phyloP scores from a whole-genome alignment of 352 stramenopile genomes.

The Globisporangium yorkense region DNA sequence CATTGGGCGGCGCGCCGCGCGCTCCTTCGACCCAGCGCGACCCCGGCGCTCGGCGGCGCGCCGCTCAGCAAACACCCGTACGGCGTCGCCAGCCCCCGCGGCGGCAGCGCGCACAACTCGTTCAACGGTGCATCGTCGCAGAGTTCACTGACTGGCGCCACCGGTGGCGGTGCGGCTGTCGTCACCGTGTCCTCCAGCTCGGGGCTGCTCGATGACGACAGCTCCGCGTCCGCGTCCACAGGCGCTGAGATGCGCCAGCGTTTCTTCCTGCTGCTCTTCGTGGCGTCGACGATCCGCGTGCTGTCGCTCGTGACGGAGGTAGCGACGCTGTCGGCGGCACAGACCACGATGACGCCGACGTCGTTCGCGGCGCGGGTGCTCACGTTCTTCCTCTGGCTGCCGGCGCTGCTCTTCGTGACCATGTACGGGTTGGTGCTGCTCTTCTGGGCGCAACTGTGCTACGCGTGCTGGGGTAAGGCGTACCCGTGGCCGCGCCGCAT shows the following conservation, averaged over 20 bases:
- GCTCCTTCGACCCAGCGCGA: slow-evolving; percentile 8
- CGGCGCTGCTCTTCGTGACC: slow-evolving; percentile 77
- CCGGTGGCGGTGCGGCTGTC: neutral
- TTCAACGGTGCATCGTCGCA: slow-evolving; percentile 27
- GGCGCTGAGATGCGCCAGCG: slow-evolving; percentile 70
- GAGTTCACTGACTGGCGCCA: neutral
- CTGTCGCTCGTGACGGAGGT: slow-evolving; percentile 57
- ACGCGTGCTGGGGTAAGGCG: slow-evolving; percentile 70
- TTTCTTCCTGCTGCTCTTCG: slow-evolving; percentile 72
- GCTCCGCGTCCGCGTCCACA: slow-evolving; percentile 46
- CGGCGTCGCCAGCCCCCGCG: slow-evolving; percentile 4
- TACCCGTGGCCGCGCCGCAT: slow-evolving; percentile 66
- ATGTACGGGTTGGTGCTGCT: slow-evolving; percentile 84
- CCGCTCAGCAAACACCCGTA: slow-evolving; percentile 11
- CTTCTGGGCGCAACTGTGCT: slow-evolving; percentile 83
- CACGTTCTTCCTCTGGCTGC: slow-evolving; percentile 66
- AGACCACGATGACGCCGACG: slow-evolving; percentile 26
- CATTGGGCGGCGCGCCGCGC: slow-evolving; percentile 33
- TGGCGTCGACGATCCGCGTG: slow-evolving; percentile 56
- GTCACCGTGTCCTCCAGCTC: slow-evolving; percentile 21
- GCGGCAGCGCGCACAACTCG: slow-evolving; percentile 11
- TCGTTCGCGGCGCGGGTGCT: slow-evolving; percentile 46
- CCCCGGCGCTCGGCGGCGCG: neutral
- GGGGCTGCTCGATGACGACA: slow-evolving; percentile 46
- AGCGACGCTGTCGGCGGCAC: slow-evolving; percentile 35